Conservation (phyloP, 1,284 basidiomycete species). For the Cryptococcus wingfieldii region DNA sequence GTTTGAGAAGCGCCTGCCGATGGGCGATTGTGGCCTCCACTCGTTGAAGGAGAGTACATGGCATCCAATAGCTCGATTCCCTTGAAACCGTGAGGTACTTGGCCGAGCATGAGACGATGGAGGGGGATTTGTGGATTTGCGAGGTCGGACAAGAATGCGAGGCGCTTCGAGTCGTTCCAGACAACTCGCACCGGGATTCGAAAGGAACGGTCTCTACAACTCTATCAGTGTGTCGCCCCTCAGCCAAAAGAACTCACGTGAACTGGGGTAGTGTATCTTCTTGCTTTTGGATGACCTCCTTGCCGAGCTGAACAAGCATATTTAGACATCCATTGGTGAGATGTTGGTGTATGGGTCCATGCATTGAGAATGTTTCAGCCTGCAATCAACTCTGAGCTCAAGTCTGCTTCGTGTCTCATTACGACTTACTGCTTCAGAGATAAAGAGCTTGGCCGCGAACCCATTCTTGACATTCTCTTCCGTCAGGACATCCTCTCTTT, state of each 20-base stretch:
- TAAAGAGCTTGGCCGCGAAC: slow-evolving; percentile 58
- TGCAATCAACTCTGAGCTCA: slow-evolving; percentile 17
- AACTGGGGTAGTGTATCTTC: slow-evolving; percentile 42
- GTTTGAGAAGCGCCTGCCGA: slow-evolving; percentile 11
- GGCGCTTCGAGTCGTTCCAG: slow-evolving; percentile 79
- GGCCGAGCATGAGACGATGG: slow-evolving; percentile 72
- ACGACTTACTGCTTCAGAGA: slow-evolving; percentile 50
- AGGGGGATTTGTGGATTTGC: slow-evolving; percentile 85
- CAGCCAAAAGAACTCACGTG: slow-evolving; percentile 22
- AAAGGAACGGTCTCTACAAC: slow-evolving; percentile 64
- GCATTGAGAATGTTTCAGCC: slow-evolving; percentile 57
- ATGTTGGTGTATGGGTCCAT: slow-evolving; percentile 54
- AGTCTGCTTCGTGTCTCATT: too few relatives aligned
- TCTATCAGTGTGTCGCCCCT: slow-evolving; percentile 2
- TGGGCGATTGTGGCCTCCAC: slow-evolving; percentile 5
- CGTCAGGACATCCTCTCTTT: slow-evolving; percentile 79
- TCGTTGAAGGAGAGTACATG: slow-evolving; percentile 55
- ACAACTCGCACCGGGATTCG: slow-evolving; percentile 83
- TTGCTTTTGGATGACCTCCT: slow-evolving; percentile 66
- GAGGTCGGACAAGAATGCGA: slow-evolving; percentile 85
- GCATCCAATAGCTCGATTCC: slow-evolving; percentile 87
- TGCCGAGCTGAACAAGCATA: slow-evolving; percentile 72
- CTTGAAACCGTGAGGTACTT: slow-evolving; percentile 88
- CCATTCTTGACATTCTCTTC: slow-evolving; percentile 75
- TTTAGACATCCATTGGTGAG: slow-evolving; percentile 55